Percentiles rank a stretch among this genome's conserved stretches.
phyloP scores from a whole-genome alignment of 148 eudicot genomes.

The Vaccinium vitisidaea region DNA sequence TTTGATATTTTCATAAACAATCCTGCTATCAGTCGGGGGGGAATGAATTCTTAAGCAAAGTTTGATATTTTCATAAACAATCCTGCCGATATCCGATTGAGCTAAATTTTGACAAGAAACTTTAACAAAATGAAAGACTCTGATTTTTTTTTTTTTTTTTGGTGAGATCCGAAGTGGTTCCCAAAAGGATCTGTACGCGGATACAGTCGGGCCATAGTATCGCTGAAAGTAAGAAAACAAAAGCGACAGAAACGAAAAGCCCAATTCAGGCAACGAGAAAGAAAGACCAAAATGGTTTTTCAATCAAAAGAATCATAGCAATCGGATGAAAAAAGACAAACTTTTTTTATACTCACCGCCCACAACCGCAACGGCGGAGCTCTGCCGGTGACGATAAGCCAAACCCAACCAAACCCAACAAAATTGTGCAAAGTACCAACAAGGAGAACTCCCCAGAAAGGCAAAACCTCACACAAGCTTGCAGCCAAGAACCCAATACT shows the following conservation, averaged over 20 bases:
- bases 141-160: no score
- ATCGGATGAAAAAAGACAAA: background rate
- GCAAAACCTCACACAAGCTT: slow-evolving; percentile 71
- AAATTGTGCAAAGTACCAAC: slow-evolving; percentile 89
- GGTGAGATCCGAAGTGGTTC: no score
- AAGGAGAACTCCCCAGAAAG: slow-evolving; percentile 82
- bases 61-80: no score
- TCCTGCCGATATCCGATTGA: no score
- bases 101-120: no score
- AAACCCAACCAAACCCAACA: slow-evolving; percentile 90
- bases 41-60: no score
- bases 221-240: background rate
- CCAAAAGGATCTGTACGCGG: no score
- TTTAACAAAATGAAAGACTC: no score
- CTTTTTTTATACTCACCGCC: slow-evolving; percentile 61
- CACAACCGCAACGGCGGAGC: slow-evolving; percentile 78
- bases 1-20: no score
- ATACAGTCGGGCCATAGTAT: no score
- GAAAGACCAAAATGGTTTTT: background rate
- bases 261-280: background rate
- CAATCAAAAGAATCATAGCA: background rate
- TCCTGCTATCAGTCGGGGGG: no score
- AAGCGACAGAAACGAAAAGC: background rate
- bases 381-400: slow-evolving; percentile 69
- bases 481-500: slow-evolving; percentile 96